Base-by-base conservation (phyloP, 208 protist genomes). In the Acanthamoeba lugdunensis region DNA sequence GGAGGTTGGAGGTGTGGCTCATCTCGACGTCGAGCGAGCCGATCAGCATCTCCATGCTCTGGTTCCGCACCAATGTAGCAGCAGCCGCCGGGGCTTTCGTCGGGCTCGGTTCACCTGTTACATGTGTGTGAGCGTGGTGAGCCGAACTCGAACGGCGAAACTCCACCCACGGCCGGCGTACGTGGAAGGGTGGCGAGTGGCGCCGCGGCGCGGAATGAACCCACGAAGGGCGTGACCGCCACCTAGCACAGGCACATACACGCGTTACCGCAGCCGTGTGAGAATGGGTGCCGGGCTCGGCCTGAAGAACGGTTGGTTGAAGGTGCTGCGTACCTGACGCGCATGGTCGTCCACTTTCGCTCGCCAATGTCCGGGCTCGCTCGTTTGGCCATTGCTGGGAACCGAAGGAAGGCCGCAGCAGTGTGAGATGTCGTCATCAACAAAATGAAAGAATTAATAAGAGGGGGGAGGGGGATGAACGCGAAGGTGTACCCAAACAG, bases 261-360 rank as follows among this genome's bases (percentile, higher is more conserved):
- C n/a, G 8, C 28, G 16, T 18, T 13, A 33, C 21, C 28, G n/a
- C 65, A 0, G 6, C 28, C 65, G 21, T 71, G 65, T 71, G 28
- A 71, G 65, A 8, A 71, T 41, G 37, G 37, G 37, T 41, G 37
- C 2, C 37, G 37, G 37, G 37, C 37, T 41, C 2, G 37, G 37
- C 37, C 37, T 41, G 0, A 2, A 41, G 37, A n/a, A n/a, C n/a
- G n/a, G n/a, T n/a, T 2, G 37, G 37, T 41, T 41, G 37, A 41
- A 41, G 2, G 37, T 41, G 37, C 0, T 0, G 37, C 37, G 37
- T 58, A 71, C 65, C 30, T 73, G 65, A 21, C 48, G 75, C 11
- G 75, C 75, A 41, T 84, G 75, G n/a, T 56, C 48, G 28, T 84
- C 75, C 21, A 84, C 75, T 41, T 84, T 84, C 7, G 45, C 33